Base-by-base conservation (phyloP, 1,139 yeast genomes). In the Debaryomycetaceae sp. region DNA sequence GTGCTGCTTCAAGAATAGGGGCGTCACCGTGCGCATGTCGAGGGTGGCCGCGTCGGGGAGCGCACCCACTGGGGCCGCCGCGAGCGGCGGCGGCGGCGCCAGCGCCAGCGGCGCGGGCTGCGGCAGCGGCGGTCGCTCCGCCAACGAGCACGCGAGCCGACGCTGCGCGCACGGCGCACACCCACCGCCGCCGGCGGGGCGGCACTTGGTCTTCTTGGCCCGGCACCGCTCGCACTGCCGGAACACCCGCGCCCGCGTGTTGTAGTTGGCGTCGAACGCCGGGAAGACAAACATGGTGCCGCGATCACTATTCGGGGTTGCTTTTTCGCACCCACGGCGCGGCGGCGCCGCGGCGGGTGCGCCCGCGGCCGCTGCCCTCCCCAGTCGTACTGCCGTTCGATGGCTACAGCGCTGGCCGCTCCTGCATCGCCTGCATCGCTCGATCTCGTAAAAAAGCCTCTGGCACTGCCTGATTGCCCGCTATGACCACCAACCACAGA, bases 401-500 rank as follows among this genome's bases (percentile, higher is more conserved):
- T n/a, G n/a, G n/a, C n/a, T n/a, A n/a, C n/a, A n/a, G n/a, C n/a
- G n/a, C n/a, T n/a, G n/a, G n/a, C 21, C 21, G 10, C 10, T 19
- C 21, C 21, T 19, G 21, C 10, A n/a, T n/a, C n/a, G n/a, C n/a
- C n/a, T n/a, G n/a, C n/a, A n/a, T n/a, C n/a, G n/a, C n/a, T n/a
- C n/a, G n/a, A n/a, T n/a, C n/a, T n/a, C n/a, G n/a, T n/a, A n/a
- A n/a, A n/a, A n/a, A n/a, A n/a, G n/a, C n/a, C 26, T 20, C 16
- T 8, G 17, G 17, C 12, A 11, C 22, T 14, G 4, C 6, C 17
- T 17, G 5, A 5, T 25, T 12, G 11, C 11, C 5, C 3, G 34
- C 15, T 15, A 85, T 85, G 95, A 83, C 95, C 2, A 81, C 95
- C 2, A 91, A 93, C 29, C 95, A 85, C 50, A 71, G 94, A 51